These are phyloP conservation scores for Venturia effusa DNA, from an alignment of 2,329 filamentous ascomycete species.

Conservation along the genomic window DNA sequence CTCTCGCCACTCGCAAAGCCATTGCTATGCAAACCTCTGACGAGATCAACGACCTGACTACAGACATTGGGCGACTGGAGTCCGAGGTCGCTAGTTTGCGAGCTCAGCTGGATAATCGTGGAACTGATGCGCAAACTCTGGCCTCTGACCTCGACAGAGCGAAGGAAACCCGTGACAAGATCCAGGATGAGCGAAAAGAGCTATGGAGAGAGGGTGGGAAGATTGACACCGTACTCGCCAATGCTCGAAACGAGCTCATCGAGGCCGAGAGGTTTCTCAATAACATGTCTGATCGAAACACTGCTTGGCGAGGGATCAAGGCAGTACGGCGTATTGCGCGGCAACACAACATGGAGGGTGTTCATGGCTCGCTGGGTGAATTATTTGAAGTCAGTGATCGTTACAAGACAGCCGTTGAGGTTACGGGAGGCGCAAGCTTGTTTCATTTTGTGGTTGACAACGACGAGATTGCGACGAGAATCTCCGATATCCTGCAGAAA, in stretches of 20 bases:
- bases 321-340: conserved; percentile 74
- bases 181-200: conserved; percentile 78
- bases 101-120: conserved; percentile 66
- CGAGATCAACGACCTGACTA: conserved; percentile 63
- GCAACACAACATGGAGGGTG: conserved; percentile 69
- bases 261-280: conserved; percentile 67
- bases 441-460: conserved; percentile 97
- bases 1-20: conserved; percentile 69
- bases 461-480: conserved; percentile 71
- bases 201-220: conserved; percentile 85
- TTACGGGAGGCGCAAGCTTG: conserved; percentile 81
- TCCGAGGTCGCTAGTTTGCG: conserved; percentile 60
- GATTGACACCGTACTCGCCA: conserved; percentile 64
- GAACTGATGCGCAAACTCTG: conserved; percentile 60
- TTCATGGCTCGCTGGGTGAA: conserved; percentile 87
- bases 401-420: conserved; percentile 83
- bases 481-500: conserved; percentile 69
- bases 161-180: conserved; percentile 64
- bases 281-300: conserved; percentile 81
- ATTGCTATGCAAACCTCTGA: conserved; percentile 77
- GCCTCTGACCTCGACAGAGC: conserved; percentile 65
- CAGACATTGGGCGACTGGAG: conserved; percentile 61
- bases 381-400: conserved; percentile 77
- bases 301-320: conserved; percentile 67
- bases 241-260: conserved; percentile 65